Conservation (phyloP, 805 yeast species). For the Pichia exigua region DNA sequence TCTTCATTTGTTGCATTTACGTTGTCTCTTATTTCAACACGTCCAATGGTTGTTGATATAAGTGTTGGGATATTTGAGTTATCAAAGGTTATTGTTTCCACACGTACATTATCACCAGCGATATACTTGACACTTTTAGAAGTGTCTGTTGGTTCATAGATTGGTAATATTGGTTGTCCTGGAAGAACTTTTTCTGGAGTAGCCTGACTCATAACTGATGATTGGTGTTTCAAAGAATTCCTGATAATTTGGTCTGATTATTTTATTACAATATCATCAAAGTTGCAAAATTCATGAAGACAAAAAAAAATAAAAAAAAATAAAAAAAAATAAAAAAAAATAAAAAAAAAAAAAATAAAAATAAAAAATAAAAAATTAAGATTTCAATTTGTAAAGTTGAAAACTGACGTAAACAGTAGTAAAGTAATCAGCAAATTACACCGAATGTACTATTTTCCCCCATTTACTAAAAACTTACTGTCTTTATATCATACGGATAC, state of each 20-base stretch:
- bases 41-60: conserved; percentile 58
- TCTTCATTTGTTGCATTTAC: conserved; percentile 10
- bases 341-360: too few relatives aligned
- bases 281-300: background rate
- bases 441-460: too few relatives aligned
- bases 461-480: too few relatives aligned
- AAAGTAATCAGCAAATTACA: too few relatives aligned
- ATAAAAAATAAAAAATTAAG: too few relatives aligned
- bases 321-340: too few relatives aligned
- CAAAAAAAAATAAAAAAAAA: too few relatives aligned
- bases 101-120: conserved; percentile 60
- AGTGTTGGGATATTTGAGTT: conserved; percentile 33
- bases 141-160: conserved; percentile 27
- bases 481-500: too few relatives aligned
- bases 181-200: conserved; percentile 54
- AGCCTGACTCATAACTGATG: background rate
- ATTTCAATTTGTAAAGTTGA: too few relatives aligned
- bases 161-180: conserved; percentile 71
- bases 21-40: conserved; percentile 27
- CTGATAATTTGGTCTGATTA: background rate
- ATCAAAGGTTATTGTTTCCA: conserved; percentile 37
- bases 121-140: conserved; percentile 31
- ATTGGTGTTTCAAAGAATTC: background rate
- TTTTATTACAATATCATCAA: background rate
- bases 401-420: too few relatives aligned